A percentile compares a stretch with the other conserved stretches of the same genome.
phyloP scores from a whole-genome alignment of 148 eudicot species.

The Polygonum aviculare region DNA sequence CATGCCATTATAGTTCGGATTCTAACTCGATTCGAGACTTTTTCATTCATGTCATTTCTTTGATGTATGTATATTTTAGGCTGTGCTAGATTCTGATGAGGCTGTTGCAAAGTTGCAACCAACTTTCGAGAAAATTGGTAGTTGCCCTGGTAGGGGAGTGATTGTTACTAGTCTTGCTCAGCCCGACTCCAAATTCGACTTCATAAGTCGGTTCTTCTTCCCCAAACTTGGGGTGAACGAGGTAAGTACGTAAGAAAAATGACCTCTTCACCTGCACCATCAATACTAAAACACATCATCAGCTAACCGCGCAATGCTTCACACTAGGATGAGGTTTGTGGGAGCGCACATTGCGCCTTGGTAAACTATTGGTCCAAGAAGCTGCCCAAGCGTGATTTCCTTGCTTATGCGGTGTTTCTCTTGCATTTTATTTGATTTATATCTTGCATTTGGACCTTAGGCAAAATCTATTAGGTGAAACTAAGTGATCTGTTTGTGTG shows the following conservation, averaged over 20 bases:
- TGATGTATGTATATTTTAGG: slow-evolving; percentile 35
- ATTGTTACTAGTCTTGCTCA: slow-evolving; percentile 53
- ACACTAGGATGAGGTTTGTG: slow-evolving; percentile 61
- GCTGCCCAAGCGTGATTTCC: slow-evolving; percentile 51
- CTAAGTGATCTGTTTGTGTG: background rate
- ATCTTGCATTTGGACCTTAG: background rate
- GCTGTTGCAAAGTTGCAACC: slow-evolving; percentile 44
- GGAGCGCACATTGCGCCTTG: slow-evolving; percentile 86
- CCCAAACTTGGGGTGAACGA: slow-evolving; percentile 59
- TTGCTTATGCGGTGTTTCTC: slow-evolving; percentile 48
- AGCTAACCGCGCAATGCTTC: background rate
- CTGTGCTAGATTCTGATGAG: slow-evolving; percentile 52
- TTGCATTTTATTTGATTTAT: no score
- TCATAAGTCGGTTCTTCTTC: slow-evolving; percentile 62
- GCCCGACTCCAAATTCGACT: slow-evolving; percentile 59
- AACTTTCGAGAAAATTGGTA: slow-evolving; percentile 30
- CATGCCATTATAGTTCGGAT: no score
- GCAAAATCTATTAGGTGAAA: no score
- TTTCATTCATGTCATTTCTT: background rate
- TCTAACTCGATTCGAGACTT: no score
- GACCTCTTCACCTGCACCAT: no score
- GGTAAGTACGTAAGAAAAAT: slow-evolving; percentile 21
- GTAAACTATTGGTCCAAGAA: slow-evolving; percentile 59
- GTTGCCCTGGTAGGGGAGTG: slow-evolving; percentile 44
- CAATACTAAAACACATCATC: no score